Percentiles rank a stretch among this genome's conserved stretches.
Conservation (phyloP, 352 stramenopile species). For the Globisporangium spiculum region DNA sequence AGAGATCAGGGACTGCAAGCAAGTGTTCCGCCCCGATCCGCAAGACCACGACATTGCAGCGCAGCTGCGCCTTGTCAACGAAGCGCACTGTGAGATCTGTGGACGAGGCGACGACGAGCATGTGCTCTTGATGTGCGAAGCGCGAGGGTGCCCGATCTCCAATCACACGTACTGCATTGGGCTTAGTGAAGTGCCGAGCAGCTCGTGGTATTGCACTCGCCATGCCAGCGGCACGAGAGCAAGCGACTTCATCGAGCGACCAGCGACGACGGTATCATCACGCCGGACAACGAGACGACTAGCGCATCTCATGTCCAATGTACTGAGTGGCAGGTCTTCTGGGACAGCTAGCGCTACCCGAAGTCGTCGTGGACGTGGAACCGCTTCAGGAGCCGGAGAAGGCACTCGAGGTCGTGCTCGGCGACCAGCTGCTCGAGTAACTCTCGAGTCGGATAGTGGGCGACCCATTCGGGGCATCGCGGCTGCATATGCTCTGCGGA, state of each 20-base stretch:
- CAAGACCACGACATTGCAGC: constrained; percentile 62
- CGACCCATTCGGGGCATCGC: constrained; percentile 61
- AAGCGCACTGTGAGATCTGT: constrained; percentile 68
- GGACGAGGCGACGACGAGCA: constrained; percentile 77
- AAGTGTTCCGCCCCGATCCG: constrained; percentile 61
- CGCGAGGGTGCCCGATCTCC: constrained; percentile 48
- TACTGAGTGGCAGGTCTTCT: constrained; percentile 31
- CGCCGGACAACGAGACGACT: constrained; percentile 57
- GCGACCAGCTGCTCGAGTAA: constrained; percentile 12
- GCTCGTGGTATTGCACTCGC: constrained; percentile 67
- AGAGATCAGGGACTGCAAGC: constrained; percentile 46
- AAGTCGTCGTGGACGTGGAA: constrained; percentile 10
- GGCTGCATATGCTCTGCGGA: constrained; percentile 64
- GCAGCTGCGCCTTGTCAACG: constrained; percentile 66
- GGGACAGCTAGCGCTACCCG: neutral
- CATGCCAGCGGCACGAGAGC: constrained; percentile 38
- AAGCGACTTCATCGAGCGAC: constrained; percentile 55
- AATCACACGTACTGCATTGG: constrained; percentile 80
- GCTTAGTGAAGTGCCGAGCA: constrained; percentile 47
- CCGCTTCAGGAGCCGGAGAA: constrained; percentile 8
- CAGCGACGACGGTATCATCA: constrained; percentile 58
- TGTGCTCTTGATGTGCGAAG: constrained; percentile 77
- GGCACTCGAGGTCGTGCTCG: constrained; percentile 14
- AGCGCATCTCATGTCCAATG: constrained; percentile 72
- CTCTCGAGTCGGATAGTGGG: constrained; percentile 30